phyloP scores from a whole-genome alignment of 2,329 filamentous ascomycete species.

The Fusarium metavorans region DNA sequence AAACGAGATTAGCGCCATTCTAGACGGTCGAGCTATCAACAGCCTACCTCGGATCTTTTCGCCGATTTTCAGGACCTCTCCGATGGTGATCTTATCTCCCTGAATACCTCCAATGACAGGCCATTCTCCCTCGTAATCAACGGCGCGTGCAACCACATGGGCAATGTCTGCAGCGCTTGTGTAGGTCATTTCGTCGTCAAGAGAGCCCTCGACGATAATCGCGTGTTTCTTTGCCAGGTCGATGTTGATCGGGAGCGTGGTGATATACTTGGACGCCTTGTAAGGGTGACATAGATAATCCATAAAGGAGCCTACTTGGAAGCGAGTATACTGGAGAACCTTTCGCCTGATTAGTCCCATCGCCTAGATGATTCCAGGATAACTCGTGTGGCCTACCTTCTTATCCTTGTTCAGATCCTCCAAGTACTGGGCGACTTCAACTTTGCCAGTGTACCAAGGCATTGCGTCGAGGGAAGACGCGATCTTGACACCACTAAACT shows the following conservation, averaged over 20 bases:
- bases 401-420: conserved; percentile 59
- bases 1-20: conserved; percentile 28
- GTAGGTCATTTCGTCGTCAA: conserved; percentile 55
- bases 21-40: neutral
- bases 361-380: no score
- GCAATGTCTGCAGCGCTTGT: conserved; percentile 59
- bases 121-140: conserved; percentile 58
- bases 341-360: conserved; percentile 33
- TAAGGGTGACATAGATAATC: conserved; percentile 65
- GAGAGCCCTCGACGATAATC: conserved; percentile 55
- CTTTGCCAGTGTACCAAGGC: conserved; percentile 64
- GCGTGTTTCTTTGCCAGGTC: conserved; percentile 55
- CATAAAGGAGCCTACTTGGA: conserved; percentile 65
- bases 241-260: conserved; percentile 50
- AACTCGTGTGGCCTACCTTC: conserved; percentile 46
- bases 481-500: conserved; percentile 7
- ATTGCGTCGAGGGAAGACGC: conserved; percentile 49
- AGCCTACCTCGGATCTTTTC: conserved; percentile 54
- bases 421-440: conserved; percentile 61
- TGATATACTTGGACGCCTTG: conserved; percentile 57
- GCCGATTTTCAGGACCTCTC: conserved; percentile 53
- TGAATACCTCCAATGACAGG: conserved; percentile 55
- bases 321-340: conserved; percentile 67
- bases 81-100: conserved; percentile 50
- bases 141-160: conserved; percentile 51